These are phyloP conservation scores for Coemansia sp. DNA, from an alignment of 192 early-diverging fungal genomes.

Conservation along the genomic window DNA sequence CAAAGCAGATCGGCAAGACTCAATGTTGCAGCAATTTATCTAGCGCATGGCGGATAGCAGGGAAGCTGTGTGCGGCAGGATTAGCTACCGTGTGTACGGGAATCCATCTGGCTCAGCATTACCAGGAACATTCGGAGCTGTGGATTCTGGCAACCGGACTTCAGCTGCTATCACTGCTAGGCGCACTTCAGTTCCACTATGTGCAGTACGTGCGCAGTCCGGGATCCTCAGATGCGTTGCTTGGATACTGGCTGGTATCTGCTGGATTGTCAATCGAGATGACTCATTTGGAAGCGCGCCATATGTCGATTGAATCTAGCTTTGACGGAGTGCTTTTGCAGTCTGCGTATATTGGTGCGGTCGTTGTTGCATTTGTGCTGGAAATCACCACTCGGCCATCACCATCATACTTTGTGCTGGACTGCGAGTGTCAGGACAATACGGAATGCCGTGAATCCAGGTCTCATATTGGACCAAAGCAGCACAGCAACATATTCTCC, in stretches of 20 bases:
- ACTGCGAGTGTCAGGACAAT: conserved; percentile 1
- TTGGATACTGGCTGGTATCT: conserved; percentile 23
- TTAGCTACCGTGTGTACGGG: neutral
- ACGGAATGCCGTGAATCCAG: neutral
- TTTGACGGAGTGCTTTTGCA: neutral
- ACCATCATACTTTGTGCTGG: neutral
- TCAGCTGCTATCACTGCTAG: neutral
- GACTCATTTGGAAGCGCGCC: conserved; percentile 4
- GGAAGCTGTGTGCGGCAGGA: neutral
- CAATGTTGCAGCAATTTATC: neutral
- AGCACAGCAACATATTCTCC: conserved; percentile 18
- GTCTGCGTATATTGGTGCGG: conserved; percentile 5
- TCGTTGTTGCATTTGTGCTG: conserved; percentile 11
- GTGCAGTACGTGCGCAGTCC: neutral
- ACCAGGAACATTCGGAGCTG: neutral
- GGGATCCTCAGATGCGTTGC: conserved; percentile 12
- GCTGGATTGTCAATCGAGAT: conserved; percentile 2
- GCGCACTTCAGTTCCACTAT: conserved; percentile 10
- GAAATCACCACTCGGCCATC: conserved; percentile 18
- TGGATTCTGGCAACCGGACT: neutral
- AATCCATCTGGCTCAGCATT: neutral
- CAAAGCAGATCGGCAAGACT: neutral
- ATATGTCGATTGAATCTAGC: neutral
- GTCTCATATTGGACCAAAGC: neutral
- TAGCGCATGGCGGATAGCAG: neutral